Evolutionary conservation across 257 asterid species (phyloP), one percentile per base, ranked within the genome.

Genomic region (Nyctanthes arbortristis): DNA sequence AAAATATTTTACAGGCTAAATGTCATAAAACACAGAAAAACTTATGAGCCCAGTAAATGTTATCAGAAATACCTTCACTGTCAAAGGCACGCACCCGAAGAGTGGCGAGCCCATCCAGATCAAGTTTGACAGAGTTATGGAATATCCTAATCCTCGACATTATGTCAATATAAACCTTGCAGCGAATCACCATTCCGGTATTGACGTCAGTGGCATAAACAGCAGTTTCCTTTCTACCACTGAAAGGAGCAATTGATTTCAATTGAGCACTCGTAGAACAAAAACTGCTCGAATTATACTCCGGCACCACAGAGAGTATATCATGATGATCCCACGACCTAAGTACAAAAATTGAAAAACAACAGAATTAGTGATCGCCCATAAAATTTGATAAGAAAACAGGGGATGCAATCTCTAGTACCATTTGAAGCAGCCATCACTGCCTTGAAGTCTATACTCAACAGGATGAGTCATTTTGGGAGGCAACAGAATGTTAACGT

Each of bases 271-370:
- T 90, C 34, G 89, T 88, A 36, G 97, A 90, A 77, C 98, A 92
- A 14, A 70, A 88, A 69, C 81, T 87, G 27, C 88, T 90, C 71
- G 91, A 82, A 69, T 92, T 90, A 76, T 79, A 85, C 78, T 88
- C 98, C 40, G 98, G 96, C 73, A 81, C 61, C 69, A 92, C 85
- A 45, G 91, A 79, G 40, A 92, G 58, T 27, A 92, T 75, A 70
- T 92, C 98, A 25, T 87, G 97, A 66, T 92, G 98, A 74, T 92
- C 98, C 97, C 98, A 92, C 4, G 97, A 83, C 98, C 98, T 92
- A 74, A 18, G 30, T 34, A 63, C 36, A 35, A 37, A 22, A 24
- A 61, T 31, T 13, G 49, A 56, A 34, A 63, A 4, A n/a, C 7
- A 4, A 31, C 47, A 34, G 29, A 67, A 65, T 24, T 24, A 54